Evolutionary conservation across 257 asterid species (phyloP).

Genomic region (Misopates orontium): DNA sequence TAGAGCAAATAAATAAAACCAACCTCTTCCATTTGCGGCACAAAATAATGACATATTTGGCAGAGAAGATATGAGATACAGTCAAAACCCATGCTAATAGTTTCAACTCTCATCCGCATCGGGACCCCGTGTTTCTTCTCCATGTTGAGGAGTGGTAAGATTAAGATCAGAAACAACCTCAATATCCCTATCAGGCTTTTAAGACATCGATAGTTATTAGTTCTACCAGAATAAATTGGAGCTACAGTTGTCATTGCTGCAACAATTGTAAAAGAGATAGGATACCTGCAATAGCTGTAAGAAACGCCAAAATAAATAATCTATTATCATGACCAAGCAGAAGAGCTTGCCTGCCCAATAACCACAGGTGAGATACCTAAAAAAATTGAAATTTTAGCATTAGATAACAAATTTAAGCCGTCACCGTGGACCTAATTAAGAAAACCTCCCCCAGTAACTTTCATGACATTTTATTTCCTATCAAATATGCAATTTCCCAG

Average conservation of each 20-base stretch:
- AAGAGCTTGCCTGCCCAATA: constrained; percentile 98
- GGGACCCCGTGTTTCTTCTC: too few species aligned
- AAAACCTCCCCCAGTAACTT: too few species aligned
- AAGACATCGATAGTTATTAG: constrained; percentile 21
- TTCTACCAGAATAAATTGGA: neutral
- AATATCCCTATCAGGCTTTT: constrained; percentile 77
- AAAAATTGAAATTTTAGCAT: constrained; percentile 2
- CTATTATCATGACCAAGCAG: constrained; percentile 81
- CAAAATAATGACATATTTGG: too few species aligned
- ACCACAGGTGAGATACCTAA: constrained; percentile 87
- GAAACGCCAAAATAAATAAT: constrained; percentile 69
- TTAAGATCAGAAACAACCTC: constrained; percentile 68
- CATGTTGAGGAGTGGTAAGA: constrained; percentile 33
- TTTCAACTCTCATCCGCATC: constrained; percentile 26
- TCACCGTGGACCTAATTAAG: neutral
- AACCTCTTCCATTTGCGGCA: too few species aligned
- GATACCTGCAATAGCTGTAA: constrained; percentile 81
- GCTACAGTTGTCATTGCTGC: neutral
- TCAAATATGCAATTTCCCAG: too few species aligned
- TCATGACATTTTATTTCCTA: too few species aligned
- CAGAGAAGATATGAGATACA: too few species aligned
- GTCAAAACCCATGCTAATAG: neutral
- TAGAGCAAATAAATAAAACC: too few species aligned
- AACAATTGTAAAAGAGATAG: neutral
- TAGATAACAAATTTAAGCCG: neutral